Percentiles rank a stretch among this genome's conserved stretches.
These are phyloP conservation scores for Ceriops tagal DNA, from an alignment of 345 rosid species.

Conservation along the genomic window DNA sequence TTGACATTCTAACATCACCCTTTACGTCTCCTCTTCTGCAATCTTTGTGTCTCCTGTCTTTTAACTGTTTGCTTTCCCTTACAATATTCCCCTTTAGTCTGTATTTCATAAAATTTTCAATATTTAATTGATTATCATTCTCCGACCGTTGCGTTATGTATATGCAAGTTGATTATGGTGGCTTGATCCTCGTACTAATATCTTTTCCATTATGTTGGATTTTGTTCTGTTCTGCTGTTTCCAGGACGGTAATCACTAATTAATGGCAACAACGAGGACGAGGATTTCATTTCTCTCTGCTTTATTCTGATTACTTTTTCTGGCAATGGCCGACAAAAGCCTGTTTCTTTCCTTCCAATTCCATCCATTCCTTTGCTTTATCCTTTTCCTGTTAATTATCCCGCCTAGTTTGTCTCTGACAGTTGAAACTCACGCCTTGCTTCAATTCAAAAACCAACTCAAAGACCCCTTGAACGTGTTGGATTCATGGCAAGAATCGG, in stretches of 20 bases:
- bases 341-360: conserved; percentile 12
- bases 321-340: conserved; percentile 8
- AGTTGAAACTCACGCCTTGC: conserved; percentile 56
- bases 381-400: conserved; percentile 25
- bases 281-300: not conserved
- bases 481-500: conserved; percentile 60
- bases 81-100: not conserved
- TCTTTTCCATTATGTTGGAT: no score
- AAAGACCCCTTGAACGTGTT: conserved; percentile 56
- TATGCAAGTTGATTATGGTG: no score
- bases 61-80: not conserved
- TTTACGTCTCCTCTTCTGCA: not conserved
- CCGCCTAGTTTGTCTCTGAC: conserved; percentile 39
- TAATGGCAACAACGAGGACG: not conserved
- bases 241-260: not conserved
- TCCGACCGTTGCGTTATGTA: not conserved
- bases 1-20: conserved; percentile 21
- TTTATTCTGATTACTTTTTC: not conserved
- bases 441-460: conserved; percentile 57
- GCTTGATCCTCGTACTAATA: not conserved
- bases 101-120: not conserved
- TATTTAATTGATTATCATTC: not conserved
- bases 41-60: not conserved
- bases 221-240: conserved; percentile 17
- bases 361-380: conserved; percentile 8